Percentiles rank a stretch among this genome's conserved stretches.
Conservation (phyloP, 345 rosid species). For the Populus davidiana region DNA sequence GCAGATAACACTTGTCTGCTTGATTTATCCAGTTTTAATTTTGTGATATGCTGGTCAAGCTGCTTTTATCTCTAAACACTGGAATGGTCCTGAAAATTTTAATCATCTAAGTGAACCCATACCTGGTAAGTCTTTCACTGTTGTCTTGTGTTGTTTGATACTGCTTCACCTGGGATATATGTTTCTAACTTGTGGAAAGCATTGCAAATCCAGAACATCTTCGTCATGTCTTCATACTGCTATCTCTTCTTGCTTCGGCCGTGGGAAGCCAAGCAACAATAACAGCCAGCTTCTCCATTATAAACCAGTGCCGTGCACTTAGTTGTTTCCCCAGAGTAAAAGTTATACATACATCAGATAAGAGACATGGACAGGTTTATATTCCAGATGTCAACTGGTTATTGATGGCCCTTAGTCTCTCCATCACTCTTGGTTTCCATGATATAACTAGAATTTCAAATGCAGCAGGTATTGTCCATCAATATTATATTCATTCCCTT, state of each 20-base stretch:
- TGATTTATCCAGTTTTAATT: slow-evolving; percentile 49
- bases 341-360: slow-evolving; percentile 56
- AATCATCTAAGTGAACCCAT: slow-evolving; percentile 46
- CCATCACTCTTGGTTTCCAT: slow-evolving; percentile 43
- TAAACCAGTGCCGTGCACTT: slow-evolving; percentile 60
- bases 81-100: slow-evolving; percentile 18
- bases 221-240: slow-evolving; percentile 34
- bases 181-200: slow-evolving; percentile 13
- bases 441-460: slow-evolving; percentile 36
- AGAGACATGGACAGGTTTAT: slow-evolving; percentile 55
- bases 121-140: slow-evolving; percentile 33
- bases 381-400: slow-evolving; percentile 62
- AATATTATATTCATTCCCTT: not conserved
- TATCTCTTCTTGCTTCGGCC: slow-evolving; percentile 51
- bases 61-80: slow-evolving; percentile 51
- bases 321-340: slow-evolving; percentile 57
- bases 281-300: slow-evolving; percentile 60
- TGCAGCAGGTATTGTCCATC: slow-evolving; percentile 42
- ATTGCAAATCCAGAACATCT: slow-evolving; percentile 31
- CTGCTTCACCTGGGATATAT: not conserved
- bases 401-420: slow-evolving; percentile 55
- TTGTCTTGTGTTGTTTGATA: not conserved
- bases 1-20: slow-evolving; percentile 49
- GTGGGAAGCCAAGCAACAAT: slow-evolving; percentile 47
- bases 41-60: slow-evolving; percentile 60